phyloP scores from a whole-genome alignment of 805 yeast genomes.

The Priceomyces medius region DNA sequence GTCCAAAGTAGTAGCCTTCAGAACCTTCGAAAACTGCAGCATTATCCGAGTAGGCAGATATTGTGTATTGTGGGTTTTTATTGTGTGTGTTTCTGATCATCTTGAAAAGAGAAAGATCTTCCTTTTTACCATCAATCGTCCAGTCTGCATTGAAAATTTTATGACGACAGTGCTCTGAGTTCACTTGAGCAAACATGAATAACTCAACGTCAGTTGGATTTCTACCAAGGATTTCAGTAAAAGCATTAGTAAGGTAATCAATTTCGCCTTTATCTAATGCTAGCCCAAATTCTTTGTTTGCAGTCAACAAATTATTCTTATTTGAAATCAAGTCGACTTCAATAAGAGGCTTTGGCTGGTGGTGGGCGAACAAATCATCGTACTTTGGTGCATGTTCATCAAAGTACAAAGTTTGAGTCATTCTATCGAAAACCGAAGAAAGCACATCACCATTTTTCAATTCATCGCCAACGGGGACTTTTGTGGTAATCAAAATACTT shows the following conservation, averaged over 20 bases:
- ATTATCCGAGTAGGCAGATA: constrained; percentile 94
- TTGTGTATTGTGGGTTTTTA: constrained; percentile 73
- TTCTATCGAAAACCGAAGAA: constrained; percentile 81
- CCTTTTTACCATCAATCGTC: constrained; percentile 83
- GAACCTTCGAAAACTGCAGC: constrained; percentile 94
- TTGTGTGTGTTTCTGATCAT: constrained; percentile 95
- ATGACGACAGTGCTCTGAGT: constrained; percentile 99
- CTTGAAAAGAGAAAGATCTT: constrained; percentile 75
- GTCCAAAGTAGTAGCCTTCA: constrained; percentile 73
- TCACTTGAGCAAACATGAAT: constrained; percentile 99
- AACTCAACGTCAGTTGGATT: constrained; percentile 97
- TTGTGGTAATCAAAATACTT: constrained; percentile 67
- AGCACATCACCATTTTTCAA: constrained; percentile 54
- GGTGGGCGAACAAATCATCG: constrained; percentile 73
- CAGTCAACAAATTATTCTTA: constrained; percentile 61
- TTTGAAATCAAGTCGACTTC: constrained; percentile 61
- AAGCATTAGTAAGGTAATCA: constrained; percentile 80
- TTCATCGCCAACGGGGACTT: constrained; percentile 60
- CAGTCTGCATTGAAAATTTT: constrained; percentile 98
- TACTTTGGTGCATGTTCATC: constrained; percentile 61
- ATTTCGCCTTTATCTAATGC: constrained; percentile 96
- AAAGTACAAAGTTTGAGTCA: constrained; percentile 76
- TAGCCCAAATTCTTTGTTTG: constrained; percentile 81
- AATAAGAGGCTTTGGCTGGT: constrained; percentile 79
- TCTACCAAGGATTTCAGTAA: constrained; percentile 70